A percentile compares a stretch with the other conserved stretches of the same genome.
Conservation (phyloP, 768 basidiomycete genomes). For the Sarcodon sp. region DNA sequence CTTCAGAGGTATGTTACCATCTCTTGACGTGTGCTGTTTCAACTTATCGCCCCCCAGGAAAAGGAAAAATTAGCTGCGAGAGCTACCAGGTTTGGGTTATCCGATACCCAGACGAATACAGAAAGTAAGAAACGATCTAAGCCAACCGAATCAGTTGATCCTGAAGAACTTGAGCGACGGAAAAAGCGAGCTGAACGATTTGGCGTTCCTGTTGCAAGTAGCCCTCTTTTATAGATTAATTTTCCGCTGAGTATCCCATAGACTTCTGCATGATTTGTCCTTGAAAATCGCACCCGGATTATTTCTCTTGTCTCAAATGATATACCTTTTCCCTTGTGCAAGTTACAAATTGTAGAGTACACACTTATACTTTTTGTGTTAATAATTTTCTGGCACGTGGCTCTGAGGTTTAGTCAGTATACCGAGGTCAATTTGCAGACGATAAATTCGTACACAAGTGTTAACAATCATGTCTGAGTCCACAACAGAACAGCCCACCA, state of each 20-base stretch:
- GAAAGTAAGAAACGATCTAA: constrained; percentile 11
- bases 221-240: background rate
- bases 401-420: too few relatives aligned
- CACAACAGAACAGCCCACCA: constrained; percentile 5
- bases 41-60: constrained; percentile 20
- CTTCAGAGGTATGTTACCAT: constrained; percentile 6
- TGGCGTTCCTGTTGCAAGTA: constrained; percentile 16
- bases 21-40: background rate
- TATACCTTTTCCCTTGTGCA: too few relatives aligned
- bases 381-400: too few relatives aligned
- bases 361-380: too few relatives aligned
- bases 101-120: constrained; percentile 13
- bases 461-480: too few relatives aligned
- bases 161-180: constrained; percentile 44
- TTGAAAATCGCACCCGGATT: too few relatives aligned
- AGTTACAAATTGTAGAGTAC: too few relatives aligned
- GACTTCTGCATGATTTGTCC: too few relatives aligned
- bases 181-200: constrained; percentile 58
- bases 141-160: constrained; percentile 30
- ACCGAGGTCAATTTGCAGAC: too few relatives aligned
- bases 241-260: too few relatives aligned
- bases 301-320: too few relatives aligned
- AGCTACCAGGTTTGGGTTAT: constrained; percentile 40
- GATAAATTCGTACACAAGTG: too few relatives aligned
- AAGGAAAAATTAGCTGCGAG: constrained; percentile 36